These are phyloP conservation scores for Blastobotrys aristatus DNA, from an alignment of 1,139 yeast species.

Conservation along the genomic window DNA sequence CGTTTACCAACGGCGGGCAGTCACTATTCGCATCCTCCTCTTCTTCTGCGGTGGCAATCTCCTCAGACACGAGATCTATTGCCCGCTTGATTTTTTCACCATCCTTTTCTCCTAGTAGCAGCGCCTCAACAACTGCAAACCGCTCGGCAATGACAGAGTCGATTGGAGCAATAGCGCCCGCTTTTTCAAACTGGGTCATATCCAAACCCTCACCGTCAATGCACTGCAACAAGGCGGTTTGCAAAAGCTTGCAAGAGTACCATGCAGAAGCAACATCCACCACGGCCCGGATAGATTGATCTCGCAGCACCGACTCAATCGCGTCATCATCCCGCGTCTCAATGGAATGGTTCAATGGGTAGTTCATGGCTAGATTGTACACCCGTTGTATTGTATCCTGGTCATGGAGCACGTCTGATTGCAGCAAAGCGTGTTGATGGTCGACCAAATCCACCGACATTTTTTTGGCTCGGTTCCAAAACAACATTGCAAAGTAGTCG, in stretches of 20 bases:
- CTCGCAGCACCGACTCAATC: constrained; percentile 24
- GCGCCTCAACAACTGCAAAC: constrained; percentile 31
- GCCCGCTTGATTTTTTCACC: constrained; percentile 23
- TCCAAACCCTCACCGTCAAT: constrained; percentile 20
- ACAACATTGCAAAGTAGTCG: constrained; percentile 4
- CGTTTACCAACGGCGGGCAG: constrained; percentile 21
- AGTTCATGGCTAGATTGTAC: constrained; percentile 24
- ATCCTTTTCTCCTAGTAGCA: constrained; percentile 28
- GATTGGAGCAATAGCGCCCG: constrained; percentile 30
- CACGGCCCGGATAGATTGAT: constrained; percentile 28
- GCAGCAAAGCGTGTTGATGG: constrained; percentile 7
- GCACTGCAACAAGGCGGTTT: constrained; percentile 17
- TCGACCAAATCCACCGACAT: constrained; percentile 1
- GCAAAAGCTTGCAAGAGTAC: constrained; percentile 28
- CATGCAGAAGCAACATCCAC: constrained; percentile 33
- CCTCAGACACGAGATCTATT: constrained; percentile 22
- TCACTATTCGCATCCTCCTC: neutral
- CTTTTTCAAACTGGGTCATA: constrained; percentile 20
- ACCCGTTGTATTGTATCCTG: constrained; percentile 25
- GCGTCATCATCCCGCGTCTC: constrained; percentile 26
- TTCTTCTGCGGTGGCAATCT: constrained; percentile 4
- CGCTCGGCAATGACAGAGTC: constrained; percentile 29
- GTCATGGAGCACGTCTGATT: constrained; percentile 22
- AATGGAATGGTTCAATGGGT: constrained; percentile 18
- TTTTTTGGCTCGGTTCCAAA: constrained; percentile 11